Base-by-base conservation (phyloP, 2,329 filamentous ascomycete genomes). In the Exophiala alcalophila region DNA sequence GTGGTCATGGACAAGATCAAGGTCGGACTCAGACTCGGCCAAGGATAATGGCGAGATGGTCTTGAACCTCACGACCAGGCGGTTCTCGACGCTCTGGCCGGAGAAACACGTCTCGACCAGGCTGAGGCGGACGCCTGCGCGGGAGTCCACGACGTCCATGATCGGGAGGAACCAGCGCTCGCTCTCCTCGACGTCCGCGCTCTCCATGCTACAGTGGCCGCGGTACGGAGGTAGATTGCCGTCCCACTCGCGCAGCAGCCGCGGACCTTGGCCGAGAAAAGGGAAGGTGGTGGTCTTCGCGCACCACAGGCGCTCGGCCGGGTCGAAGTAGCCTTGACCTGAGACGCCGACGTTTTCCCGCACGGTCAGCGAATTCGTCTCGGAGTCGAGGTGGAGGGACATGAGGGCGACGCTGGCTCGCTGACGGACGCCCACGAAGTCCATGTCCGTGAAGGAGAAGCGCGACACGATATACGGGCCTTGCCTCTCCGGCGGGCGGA, bases 321-420 rank as follows among this genome's bases (percentile, higher is more conserved):
- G 46, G 60, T 56, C 54, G 29, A 60, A 67, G 36, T 78, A 71
- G 18, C 63, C 63, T 9, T 74, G 71, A 6, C 62, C 63, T 3
- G 72, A 62, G 64, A 72, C 76, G 20, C 66, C 63, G 56, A 73
- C 65, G 46, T 81, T 80, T 49, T 80, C 74, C 21, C 74, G 66
- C 15, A 82, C 57, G 55, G 80, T 78, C 10, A 83, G 60, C 50
- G 64, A 59, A 10, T 60, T 49, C 9, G 63, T 58, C 37, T 70
- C 66, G 18, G 64, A 65, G 52, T 79, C 75, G 23, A 83, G 62
- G 4, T 66, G 65, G 3, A 83, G 56, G 25, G 64, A 63, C 18
- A 74, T 65, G 4, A 83, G 62, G 4, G 61, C 61, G 1, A 78
- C 77, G 2, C 64, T 67, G 9, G 69, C 64, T 10, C 71, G 61